Percentiles rank a stretch among this genome's conserved stretches.
Evolutionary conservation across 106 monocot genomes (phyloP).

Genomic region (Dendrobium nobile): DNA sequence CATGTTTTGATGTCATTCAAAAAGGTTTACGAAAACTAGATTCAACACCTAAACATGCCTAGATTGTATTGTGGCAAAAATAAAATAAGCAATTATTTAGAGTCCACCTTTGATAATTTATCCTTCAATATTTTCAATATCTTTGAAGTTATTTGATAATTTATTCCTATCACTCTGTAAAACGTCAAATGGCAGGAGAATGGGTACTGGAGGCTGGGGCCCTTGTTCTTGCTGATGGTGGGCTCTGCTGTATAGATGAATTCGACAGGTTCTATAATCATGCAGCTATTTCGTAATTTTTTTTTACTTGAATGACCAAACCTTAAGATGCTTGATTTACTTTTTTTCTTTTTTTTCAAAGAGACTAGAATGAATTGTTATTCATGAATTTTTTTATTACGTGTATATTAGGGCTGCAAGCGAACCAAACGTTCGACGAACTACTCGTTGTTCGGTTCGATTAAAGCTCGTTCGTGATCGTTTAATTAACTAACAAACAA

Average conservation of each 20-base stretch:
- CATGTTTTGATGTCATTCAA: neutral
- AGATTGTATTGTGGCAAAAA: neutral
- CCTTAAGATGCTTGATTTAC: neutral
- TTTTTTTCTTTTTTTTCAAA: neutral
- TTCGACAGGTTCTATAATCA: slow-evolving; percentile 67
- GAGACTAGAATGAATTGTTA: neutral
- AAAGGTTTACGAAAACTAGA: neutral
- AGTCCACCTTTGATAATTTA: neutral
- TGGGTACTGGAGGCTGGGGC: slow-evolving; percentile 99
- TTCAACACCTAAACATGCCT: neutral
- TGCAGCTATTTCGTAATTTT: neutral
- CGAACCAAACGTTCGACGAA: no score
- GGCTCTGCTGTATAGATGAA: slow-evolving; percentile 99
- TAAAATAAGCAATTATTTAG: neutral
- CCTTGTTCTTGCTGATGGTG: slow-evolving; percentile 96
- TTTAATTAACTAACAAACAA: no score
- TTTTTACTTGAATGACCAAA: neutral
- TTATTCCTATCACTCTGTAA: neutral
- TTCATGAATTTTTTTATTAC: neutral
- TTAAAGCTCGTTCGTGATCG: no score
- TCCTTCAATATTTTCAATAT: neutral
- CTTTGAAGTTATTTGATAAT: neutral
- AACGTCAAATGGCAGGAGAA: slow-evolving; percentile 43
- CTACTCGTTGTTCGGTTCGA: no score
- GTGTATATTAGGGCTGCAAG: no score